Evolutionary conservation across 2,329 filamentous ascomycete species (phyloP), one percentile per base, ranked within the genome.

Genomic region (Drechslerella dactyloides): DNA sequence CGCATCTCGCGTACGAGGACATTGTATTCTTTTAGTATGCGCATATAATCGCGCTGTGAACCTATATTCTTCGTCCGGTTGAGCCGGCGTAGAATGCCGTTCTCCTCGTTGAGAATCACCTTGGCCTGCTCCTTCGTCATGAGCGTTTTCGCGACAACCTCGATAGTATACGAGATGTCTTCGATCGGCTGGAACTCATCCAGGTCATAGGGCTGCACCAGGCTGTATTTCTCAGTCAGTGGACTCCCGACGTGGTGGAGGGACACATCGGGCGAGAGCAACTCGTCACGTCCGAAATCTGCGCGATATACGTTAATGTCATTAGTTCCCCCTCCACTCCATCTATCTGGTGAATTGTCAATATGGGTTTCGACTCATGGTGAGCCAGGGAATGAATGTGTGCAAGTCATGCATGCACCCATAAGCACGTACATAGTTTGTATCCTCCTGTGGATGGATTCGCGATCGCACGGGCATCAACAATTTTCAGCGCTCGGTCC

Each of bases 241-340:
- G 86, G 85, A 73, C 84, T 82, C 79, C 90, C 93, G 8, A 94
- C 93, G 79, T 97, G 97, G 79, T 94, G 90, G 75, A 97, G 81
- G 77, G 88, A 82, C 69, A 96, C 85, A 10, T 82, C 79, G 27
- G 79, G 77, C 19, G 82, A 79, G 23, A 82, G 84, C 24, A 82
- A 81, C 73, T 81, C 83, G 78, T 83, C 87, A 74, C 84, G 83
- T 59, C 75, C 74, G 61, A 79, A 79, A 30, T 76, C 75, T 76
- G 74, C 33, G 65, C 69, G 30, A 72, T 65, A 58, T 24, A 21
- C 17, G 10, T 53, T 33, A 53, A 4, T 10, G 46, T 33, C 21
- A 35, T 10, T 19, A 35, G 24, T 19, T 27, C 2, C 44, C 19
- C 19, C 27, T 10, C 2, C 6, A 21, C 30, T 21, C 17, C 30